phyloP scores from a whole-genome alignment of 2,329 filamentous ascomycete genomes.

The Neofusicoccum ribis region DNA sequence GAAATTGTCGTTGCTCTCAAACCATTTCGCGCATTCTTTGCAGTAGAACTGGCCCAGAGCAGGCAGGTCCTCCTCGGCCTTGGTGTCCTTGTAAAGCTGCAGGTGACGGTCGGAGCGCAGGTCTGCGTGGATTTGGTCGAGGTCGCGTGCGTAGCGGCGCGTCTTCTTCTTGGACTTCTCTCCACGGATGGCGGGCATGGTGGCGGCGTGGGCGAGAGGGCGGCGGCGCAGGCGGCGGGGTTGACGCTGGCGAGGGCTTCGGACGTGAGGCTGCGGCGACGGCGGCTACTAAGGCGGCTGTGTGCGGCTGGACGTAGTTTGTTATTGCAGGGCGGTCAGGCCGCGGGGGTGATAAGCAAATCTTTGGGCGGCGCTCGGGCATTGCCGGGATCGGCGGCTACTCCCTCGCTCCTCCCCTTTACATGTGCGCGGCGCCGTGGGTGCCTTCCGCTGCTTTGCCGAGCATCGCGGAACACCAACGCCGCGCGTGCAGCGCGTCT shows the following conservation, averaged over 20 bases:
- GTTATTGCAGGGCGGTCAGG: conserved; percentile 17
- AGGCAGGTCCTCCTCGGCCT: conserved; percentile 82
- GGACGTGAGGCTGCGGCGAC: neutral
- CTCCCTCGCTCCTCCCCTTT: neutral
- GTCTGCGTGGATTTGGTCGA: conserved; percentile 90
- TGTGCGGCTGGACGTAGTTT: conserved; percentile 19
- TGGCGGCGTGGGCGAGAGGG: conserved; percentile 19
- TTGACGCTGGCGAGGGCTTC: conserved; percentile 23
- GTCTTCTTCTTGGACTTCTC: conserved; percentile 52
- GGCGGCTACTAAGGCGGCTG: conserved; percentile 29
- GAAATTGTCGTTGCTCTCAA: conserved; percentile 79
- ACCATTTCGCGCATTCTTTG: conserved; percentile 93
- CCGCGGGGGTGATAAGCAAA: neutral
- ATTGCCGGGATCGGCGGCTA: neutral
- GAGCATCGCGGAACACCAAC: neutral
- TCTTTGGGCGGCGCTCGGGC: conserved; percentile 8
- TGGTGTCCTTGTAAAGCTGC: conserved; percentile 72
- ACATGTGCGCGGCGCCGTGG: no score
- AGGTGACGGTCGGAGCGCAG: conserved; percentile 78
- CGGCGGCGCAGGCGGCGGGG: conserved; percentile 15
- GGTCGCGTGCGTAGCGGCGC: conserved; percentile 64
- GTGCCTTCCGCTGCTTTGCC: neutral
- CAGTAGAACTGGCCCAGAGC: conserved; percentile 86
- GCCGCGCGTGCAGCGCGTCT: neutral
- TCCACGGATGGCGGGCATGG: conserved; percentile 53